Evolutionary conservation across 2,329 filamentous ascomycete species (phyloP).

Genomic region (Trichophyton verrucosum): DNA sequence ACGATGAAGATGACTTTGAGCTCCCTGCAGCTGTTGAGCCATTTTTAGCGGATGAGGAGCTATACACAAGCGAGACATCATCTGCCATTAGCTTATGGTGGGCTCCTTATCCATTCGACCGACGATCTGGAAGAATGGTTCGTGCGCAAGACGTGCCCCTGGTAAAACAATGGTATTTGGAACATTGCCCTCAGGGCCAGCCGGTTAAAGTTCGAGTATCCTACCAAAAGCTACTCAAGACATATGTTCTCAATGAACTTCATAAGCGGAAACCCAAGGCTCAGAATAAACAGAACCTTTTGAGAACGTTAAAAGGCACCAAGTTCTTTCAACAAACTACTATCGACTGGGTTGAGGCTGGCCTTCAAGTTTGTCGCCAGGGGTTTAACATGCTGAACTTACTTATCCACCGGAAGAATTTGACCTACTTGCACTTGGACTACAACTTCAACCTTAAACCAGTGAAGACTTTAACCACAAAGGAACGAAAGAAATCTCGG

Average conservation of each 20-base stretch:
- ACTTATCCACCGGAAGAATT: constrained; percentile 92
- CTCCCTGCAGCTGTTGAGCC: constrained; percentile 69
- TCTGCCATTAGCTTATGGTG: constrained; percentile 93
- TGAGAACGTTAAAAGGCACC: constrained; percentile 81
- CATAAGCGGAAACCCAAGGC: constrained; percentile 95
- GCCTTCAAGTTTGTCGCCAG: constrained; percentile 92
- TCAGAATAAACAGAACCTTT: constrained; percentile 83
- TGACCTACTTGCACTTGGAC: constrained; percentile 95
- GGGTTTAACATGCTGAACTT: constrained; percentile 99
- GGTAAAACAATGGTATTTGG: constrained; percentile 96
- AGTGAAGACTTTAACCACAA: constrained; percentile 95
- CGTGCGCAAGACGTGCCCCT: constrained; percentile 92
- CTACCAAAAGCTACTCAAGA: constrained; percentile 95
- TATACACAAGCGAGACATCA: constrained; percentile 80
- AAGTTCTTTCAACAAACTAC: constrained; percentile 99
- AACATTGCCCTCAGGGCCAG: constrained; percentile 81
- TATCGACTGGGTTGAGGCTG: constrained; percentile 98
- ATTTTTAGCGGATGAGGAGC: constrained; percentile 77
- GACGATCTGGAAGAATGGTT: constrained; percentile 89
- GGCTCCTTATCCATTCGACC: constrained; percentile 93
- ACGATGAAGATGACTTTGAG: constrained; percentile 71
- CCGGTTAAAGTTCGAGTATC: constrained; percentile 96
- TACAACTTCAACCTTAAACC: constrained; percentile 99
- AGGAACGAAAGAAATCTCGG: constrained; percentile 97
- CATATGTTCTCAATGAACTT: constrained; percentile 87